phyloP scores from a whole-genome alignment of 768 basidiomycete genomes.

The Tulasnella sp. region DNA sequence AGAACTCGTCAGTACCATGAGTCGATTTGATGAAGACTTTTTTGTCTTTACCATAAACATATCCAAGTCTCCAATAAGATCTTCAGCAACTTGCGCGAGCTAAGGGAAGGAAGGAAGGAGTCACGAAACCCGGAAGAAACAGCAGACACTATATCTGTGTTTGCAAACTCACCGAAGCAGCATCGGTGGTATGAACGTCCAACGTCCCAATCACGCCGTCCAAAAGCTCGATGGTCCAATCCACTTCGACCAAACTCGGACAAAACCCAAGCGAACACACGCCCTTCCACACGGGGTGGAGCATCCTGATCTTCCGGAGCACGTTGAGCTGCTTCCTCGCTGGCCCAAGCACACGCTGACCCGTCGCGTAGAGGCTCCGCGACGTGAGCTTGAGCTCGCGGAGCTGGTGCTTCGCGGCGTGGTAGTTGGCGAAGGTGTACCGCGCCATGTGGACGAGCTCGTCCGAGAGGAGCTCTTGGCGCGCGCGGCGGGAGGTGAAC shows the following conservation, averaged over 20 bases:
- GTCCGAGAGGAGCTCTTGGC: not conserved
- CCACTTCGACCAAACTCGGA: not conserved
- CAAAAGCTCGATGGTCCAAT: not conserved
- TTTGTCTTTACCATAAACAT: not conserved
- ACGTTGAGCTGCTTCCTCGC: not conserved
- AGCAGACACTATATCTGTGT: too few species aligned
- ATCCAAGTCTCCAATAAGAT: not conserved
- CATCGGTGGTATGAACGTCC: not conserved
- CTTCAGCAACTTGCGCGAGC: not conserved
- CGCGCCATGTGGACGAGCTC: not conserved
- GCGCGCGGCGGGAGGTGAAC: not conserved
- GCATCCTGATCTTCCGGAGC: not conserved
- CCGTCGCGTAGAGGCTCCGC: not conserved
- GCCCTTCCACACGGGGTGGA: not conserved
- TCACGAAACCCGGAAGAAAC: not conserved
- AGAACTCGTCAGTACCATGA: not conserved
- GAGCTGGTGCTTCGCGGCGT: not conserved
- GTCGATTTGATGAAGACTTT: not conserved
- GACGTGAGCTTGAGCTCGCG: not conserved
- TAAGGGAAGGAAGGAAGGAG: not conserved
- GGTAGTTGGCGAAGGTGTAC: not conserved
- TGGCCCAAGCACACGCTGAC: not conserved
- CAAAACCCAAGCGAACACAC: not conserved
- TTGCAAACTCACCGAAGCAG: not conserved
- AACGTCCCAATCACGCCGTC: not conserved